Evolutionary conservation across 257 asterid genomes (phyloP).

Genomic region (Osmanthus fragrans): DNA sequence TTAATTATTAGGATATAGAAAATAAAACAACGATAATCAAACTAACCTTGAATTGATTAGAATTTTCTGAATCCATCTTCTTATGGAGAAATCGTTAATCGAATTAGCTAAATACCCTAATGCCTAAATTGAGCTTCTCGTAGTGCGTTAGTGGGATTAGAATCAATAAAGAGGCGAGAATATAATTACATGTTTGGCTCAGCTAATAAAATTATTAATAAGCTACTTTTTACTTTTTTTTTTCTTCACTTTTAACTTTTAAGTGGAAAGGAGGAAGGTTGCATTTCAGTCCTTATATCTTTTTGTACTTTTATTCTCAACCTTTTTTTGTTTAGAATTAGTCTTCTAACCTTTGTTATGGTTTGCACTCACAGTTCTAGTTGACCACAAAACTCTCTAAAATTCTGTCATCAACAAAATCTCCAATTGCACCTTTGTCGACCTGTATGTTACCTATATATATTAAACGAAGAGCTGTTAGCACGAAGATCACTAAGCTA

Average conservation of each 20-base stretch:
- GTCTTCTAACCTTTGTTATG: background rate
- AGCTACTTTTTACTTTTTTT: no score
- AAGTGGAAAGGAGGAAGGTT: no score
- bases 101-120: background rate
- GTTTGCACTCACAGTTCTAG: background rate
- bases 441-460: no score
- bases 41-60: slow-evolving; percentile 35
- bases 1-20: background rate
- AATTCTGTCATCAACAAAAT: no score
- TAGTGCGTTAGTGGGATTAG: background rate
- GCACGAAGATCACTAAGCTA: no score
- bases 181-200: no score
- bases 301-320: background rate
- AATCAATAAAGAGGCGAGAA: background rate
- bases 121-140: background rate
- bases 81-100: background rate
- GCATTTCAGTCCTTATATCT: no score
- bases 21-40: background rate
- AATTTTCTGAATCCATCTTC: slow-evolving; percentile 29
- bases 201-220: no score
- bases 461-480: no score
- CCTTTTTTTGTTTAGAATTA: background rate
- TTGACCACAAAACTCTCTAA: no score
- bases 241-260: no score
- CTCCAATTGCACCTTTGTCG: no score